Conservation (phyloP, 129 eudicot species). For the Chrysanthemum lavandulifolium region DNA sequence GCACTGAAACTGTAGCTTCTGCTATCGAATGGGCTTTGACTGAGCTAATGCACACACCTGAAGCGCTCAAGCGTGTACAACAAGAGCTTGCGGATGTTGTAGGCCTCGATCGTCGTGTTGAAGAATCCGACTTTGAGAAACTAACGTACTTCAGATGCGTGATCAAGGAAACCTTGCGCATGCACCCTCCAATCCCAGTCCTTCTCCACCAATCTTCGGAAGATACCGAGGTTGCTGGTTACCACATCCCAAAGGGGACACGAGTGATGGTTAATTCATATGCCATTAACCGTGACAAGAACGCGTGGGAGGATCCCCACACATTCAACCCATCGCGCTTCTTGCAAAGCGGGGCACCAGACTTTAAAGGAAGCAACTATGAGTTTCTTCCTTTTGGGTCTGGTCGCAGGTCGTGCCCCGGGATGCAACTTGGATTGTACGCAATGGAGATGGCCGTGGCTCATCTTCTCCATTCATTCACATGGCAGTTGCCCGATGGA, state of each 20-base stretch:
- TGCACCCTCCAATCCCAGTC: conserved; percentile 91
- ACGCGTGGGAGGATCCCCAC: conserved; percentile 72
- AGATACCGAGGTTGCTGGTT: conserved; percentile 60
- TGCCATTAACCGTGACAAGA: conserved; percentile 65
- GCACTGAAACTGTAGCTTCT: conserved; percentile 85
- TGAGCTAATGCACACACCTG: conserved; percentile 66
- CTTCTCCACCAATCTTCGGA: conserved; percentile 74
- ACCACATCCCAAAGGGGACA: conserved; percentile 59
- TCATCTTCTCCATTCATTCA: conserved; percentile 65
- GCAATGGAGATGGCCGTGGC: conserved; percentile 76
- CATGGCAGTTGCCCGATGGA: conserved; percentile 84
- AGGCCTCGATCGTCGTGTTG: conserved; percentile 61
- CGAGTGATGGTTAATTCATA: conserved; percentile 70
- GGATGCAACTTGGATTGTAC: conserved; percentile 70
- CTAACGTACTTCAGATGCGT: conserved; percentile 62
- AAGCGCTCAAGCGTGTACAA: conserved; percentile 57
- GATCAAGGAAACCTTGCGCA: conserved; percentile 64
- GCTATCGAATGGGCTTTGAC: conserved; percentile 86
- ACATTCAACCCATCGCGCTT: conserved; percentile 55
- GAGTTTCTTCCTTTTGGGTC: conserved; percentile 86
- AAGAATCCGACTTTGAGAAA: conserved; percentile 70
- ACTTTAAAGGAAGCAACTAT: conserved; percentile 65
- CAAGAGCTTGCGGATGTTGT: conserved; percentile 66
- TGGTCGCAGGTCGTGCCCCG: conserved; percentile 90
- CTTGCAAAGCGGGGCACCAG: conserved; percentile 49